phyloP scores from a whole-genome alignment of 805 yeast species.

The Lipomyces lipofer region DNA sequence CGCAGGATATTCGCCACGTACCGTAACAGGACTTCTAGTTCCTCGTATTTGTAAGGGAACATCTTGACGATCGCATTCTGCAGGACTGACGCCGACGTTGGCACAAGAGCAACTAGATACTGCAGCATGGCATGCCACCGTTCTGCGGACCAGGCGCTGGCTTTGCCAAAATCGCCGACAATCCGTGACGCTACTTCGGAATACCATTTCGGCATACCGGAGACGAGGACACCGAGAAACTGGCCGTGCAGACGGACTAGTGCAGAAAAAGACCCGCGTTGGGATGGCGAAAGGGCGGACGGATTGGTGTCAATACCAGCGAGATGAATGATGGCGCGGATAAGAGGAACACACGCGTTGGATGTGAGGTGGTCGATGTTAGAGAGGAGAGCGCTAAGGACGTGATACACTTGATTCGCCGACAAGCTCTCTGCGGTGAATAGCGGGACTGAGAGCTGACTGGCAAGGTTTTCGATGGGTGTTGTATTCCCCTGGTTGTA shows the following conservation, averaged over 20 bases:
- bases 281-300: conserved; percentile 41
- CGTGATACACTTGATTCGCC: conserved; percentile 51
- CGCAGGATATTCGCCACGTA: conserved; percentile 66
- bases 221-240: conserved; percentile 74
- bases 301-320: conserved; percentile 57
- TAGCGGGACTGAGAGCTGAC: conserved; percentile 57
- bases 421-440: conserved; percentile 57
- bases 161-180: conserved; percentile 56
- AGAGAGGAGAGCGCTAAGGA: conserved; percentile 59
- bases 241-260: conserved; percentile 54
- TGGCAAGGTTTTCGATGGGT: conserved; percentile 59
- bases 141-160: conserved; percentile 36
- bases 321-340: conserved; percentile 62
- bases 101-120: conserved; percentile 69
- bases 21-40: conserved; percentile 54
- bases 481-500: conserved; percentile 47
- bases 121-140: conserved; percentile 66
- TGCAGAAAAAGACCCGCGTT: conserved; percentile 2
- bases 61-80: conserved; percentile 56
- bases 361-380: conserved; percentile 71
- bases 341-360: conserved; percentile 50
- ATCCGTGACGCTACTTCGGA: conserved; percentile 72
- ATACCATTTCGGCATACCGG: conserved; percentile 89
- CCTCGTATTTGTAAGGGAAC: conserved; percentile 80
- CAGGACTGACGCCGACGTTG: conserved; percentile 72